These are phyloP conservation scores for Thelephora terrestris DNA, from an alignment of 1,284 basidiomycete species.

Conservation along the genomic window DNA sequence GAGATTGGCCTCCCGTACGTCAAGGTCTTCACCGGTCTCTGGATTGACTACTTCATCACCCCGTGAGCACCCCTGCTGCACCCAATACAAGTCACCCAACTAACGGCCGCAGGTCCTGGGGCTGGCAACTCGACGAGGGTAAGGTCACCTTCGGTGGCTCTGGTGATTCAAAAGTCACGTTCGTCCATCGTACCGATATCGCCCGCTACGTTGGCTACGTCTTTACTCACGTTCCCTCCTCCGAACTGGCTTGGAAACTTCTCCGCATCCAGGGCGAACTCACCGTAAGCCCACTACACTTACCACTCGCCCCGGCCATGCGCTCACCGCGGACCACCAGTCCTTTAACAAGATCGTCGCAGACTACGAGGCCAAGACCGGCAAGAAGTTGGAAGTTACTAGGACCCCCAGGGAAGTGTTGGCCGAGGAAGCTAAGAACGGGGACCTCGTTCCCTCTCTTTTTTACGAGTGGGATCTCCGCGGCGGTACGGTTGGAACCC, in stretches of 20 bases:
- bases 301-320: constrained; percentile 4
- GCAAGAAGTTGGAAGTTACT: constrained; percentile 9
- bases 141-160: constrained; percentile 1
- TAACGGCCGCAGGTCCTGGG: no score
- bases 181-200: background rate
- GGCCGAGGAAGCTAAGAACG: constrained; percentile 3
- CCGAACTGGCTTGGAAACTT: constrained; percentile 1
- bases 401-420: constrained; percentile 8
- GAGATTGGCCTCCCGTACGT: constrained; percentile 10
- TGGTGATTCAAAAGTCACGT: background rate
- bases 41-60: constrained; percentile 5
- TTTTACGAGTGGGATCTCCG: constrained; percentile 7
- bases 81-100: no score
- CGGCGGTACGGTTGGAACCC: constrained; percentile 7
- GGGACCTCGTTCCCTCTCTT: constrained; percentile 2
- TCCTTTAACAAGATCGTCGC: constrained; percentile 4
- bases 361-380: constrained; percentile 8
- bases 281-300: background rate
- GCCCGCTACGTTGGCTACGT: constrained; percentile 1
- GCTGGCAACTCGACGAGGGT: background rate
- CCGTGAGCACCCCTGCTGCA: background rate
- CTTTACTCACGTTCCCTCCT: background rate
- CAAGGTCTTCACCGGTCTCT: background rate
- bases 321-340: constrained; percentile 2
- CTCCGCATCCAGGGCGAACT: constrained; percentile 4